Evolutionary conservation across 768 basidiomycete species (phyloP), one percentile per base, ranked within the genome.

Genomic region (Baorangia bicolor): DNA sequence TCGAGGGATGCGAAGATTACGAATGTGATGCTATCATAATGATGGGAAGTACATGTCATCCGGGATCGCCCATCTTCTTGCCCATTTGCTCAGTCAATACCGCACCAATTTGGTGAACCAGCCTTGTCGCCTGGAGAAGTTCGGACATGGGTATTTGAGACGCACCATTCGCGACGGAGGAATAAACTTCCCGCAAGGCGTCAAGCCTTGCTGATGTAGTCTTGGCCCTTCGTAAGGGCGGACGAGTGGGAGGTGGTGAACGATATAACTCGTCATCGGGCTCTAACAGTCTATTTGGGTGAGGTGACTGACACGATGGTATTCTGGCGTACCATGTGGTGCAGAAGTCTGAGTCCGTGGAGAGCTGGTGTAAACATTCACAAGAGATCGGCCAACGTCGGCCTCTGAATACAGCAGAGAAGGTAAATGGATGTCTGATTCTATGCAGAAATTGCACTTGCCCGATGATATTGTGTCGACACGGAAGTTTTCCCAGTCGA

Each of bases 71-170:
- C 46, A 77, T 53, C 60, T 73, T 76, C 58, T 70, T 74, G 40
- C 65, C 65, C 63, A 83, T 71, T 60, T 78, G 74, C 56, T 79
- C 78, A 30, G 76, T 79, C 55, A 84, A 60, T 30, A 72, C 71
- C 16, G 72, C 69, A 37, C 78, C 77, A 18, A 85, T 78, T 60
- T 75, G 71, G 57, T 79, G 74, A 5, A 79, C 75, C 30, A 83
- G 59, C 34, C 63, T 71, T 18, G 76, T 74, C 10, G 80, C 81
- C 27, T 77, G 75, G 14, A 79, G 58, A 14, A 85, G 73, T 57
- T 83, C 81, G 23, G 79, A 70, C 25, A 79, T 68, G 16, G 79
- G 73, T 31, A 80, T 72, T 53, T 85, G 82, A 20, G 81, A 82
- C 9, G 69, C 76, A 10, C 75, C 75, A 13, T 73, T 71, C 9